Conservation (phyloP, 345 rosid genomes). For the Arabidopsis suecica region DNA sequence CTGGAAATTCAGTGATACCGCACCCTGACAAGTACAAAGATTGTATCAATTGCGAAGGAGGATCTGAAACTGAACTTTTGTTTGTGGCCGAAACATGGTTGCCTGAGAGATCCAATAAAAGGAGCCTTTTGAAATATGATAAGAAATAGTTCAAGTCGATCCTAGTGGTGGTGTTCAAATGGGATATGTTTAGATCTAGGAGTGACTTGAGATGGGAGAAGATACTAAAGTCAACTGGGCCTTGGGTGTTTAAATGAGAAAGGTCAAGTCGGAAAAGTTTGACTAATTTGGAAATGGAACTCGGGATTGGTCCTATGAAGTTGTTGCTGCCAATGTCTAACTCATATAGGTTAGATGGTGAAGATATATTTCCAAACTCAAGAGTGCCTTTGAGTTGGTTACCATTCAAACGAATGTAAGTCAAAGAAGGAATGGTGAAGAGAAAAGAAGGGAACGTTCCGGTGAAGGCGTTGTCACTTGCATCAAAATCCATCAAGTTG, state of each 20-base stretch:
- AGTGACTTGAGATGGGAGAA: conserved; percentile 5
- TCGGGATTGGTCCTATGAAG: not conserved
- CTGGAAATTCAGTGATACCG: conserved; percentile 26
- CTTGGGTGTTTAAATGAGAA: not conserved
- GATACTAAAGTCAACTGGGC: not conserved
- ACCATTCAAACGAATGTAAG: rapidly evolving
- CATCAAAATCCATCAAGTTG: not conserved
- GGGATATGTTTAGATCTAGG: not conserved
- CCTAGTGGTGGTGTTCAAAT: not conserved
- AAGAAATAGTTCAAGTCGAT: not conserved
- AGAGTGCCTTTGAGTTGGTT: not conserved
- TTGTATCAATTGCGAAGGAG: not conserved
- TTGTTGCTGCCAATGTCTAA: not conserved
- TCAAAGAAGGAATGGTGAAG: not conserved
- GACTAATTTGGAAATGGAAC: not conserved
- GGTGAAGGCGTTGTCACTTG: not conserved
- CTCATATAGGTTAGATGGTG: not conserved
- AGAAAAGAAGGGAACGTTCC: not conserved
- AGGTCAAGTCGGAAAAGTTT: rapidly evolving
- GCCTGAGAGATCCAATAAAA: not conserved
- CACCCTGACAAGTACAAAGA: not conserved
- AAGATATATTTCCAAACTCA: not conserved
- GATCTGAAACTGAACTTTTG: not conserved
- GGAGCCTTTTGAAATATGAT: not conserved
- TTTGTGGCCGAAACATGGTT: conserved; percentile 2